Evolutionary conservation across 441 rosid genomes (phyloP).

Genomic region (Kokia cookei): DNA sequence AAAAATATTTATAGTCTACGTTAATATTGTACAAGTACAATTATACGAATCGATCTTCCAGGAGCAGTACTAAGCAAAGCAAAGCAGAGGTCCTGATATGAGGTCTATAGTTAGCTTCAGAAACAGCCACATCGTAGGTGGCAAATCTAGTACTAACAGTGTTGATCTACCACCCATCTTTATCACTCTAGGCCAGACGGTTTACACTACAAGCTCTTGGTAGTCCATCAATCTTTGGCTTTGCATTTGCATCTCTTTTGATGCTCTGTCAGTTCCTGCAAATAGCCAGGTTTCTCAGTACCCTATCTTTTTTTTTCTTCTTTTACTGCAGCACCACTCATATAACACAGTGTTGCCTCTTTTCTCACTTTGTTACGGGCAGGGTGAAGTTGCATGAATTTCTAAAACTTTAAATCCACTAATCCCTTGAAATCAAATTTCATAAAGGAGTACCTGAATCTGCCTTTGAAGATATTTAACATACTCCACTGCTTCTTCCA

Average conservation of each 20-base stretch:
- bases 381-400: neutral
- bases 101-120: constrained; percentile 5
- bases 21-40: constrained; percentile 18
- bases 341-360: neutral
- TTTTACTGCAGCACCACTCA: neutral
- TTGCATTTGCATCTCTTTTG: constrained; percentile 63
- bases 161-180: neutral
- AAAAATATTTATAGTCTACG: constrained; percentile 13
- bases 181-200: neutral
- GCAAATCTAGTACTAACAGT: constrained; percentile 8
- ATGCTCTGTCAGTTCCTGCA: constrained; percentile 70
- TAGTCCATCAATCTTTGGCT: constrained; percentile 24
- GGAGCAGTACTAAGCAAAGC: constrained; percentile 9
- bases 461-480: constrained; percentile 73
- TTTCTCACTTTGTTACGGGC: neutral
- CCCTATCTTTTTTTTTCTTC: neutral
- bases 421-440: neutral
- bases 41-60: constrained; percentile 11
- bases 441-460: constrained; percentile 52
- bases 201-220: constrained; percentile 1
- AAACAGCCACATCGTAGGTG: constrained; percentile 10
- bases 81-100: constrained; percentile 6
- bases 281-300: constrained; percentile 9
- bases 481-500: constrained; percentile 78
- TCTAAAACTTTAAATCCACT: neutral